phyloP scores from a whole-genome alignment of 139 green algal genomes.

The Microglena sp. region DNA sequence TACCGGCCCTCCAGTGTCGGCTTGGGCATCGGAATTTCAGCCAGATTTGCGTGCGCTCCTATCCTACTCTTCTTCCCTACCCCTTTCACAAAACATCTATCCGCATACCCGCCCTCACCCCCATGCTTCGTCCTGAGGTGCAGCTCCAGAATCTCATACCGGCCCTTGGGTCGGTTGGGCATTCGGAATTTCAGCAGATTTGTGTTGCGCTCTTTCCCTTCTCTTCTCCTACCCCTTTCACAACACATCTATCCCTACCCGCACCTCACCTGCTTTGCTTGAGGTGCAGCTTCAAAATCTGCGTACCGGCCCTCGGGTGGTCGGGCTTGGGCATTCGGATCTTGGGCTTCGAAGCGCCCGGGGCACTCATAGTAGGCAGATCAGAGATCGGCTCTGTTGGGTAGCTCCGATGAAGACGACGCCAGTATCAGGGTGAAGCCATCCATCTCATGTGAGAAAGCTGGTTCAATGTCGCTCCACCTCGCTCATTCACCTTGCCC shows the following conservation, averaged over 20 bases:
- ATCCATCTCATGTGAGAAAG: constrained; percentile 95
- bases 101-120: no score
- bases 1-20: constrained; percentile 78
- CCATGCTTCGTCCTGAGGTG: constrained; percentile 52
- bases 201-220: no score
- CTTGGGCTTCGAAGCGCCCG: neutral
- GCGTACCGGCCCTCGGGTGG: constrained; percentile 78
- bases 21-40: constrained; percentile 21
- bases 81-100: no score
- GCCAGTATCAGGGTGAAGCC: constrained; percentile 83
- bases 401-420: constrained; percentile 96
- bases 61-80: no score
- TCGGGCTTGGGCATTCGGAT: constrained; percentile 69
- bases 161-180: constrained; percentile 61
- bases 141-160: constrained; percentile 80
- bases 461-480: constrained; percentile 92
- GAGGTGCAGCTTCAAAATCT: constrained; percentile 71
- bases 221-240: no score
- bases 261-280: no score
- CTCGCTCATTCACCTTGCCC: constrained; percentile 44
- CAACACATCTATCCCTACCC: no score
- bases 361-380: neutral
- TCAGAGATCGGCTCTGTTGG: constrained; percentile 39
- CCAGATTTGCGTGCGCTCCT: no score
- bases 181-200: no score